A percentile compares a stretch with the other conserved stretches of the same genome.
phyloP scores from a whole-genome alignment of 495 filamentous ascomycete species.

The Penicillium lividum region DNA sequence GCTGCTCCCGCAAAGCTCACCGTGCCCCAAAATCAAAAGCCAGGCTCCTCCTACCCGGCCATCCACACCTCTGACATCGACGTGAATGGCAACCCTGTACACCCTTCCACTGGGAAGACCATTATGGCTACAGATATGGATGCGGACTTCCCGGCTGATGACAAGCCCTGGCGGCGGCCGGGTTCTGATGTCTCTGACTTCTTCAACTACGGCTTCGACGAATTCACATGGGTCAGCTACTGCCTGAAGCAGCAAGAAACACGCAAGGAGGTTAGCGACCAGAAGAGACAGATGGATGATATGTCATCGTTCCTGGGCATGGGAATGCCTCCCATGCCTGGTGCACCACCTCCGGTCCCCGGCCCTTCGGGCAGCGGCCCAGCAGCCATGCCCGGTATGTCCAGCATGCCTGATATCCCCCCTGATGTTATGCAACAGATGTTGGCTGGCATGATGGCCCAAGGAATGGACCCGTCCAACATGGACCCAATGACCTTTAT shows the following conservation, averaged over 20 bases:
- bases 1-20: constrained; percentile 44
- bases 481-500: constrained; percentile 68
- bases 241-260: constrained; percentile 83
- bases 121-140: constrained; percentile 75
- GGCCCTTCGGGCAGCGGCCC: constrained; percentile 38
- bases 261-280: constrained; percentile 68
- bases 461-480: constrained; percentile 77
- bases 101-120: constrained; percentile 71
- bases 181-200: constrained; percentile 96
- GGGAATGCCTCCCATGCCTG: constrained; percentile 71
- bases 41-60: constrained; percentile 62
- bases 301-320: constrained; percentile 83
- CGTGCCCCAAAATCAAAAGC: constrained; percentile 48
- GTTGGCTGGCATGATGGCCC: constrained; percentile 78
- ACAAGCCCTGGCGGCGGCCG: constrained; percentile 94
- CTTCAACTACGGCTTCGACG: constrained; percentile 99
- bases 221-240: constrained; percentile 97
- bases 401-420: constrained; percentile 71
- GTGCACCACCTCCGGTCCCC: constrained; percentile 41
- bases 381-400: constrained; percentile 62
- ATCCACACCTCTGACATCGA: constrained; percentile 79
- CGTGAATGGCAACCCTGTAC: constrained; percentile 76
- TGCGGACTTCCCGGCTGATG: constrained; percentile 72
- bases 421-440: constrained; percentile 77
- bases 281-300: constrained; percentile 84